A percentile compares a stretch with the other conserved stretches of the same genome.
phyloP scores from a whole-genome alignment of 345 rosid species.

The Lumnitzera littorea region DNA sequence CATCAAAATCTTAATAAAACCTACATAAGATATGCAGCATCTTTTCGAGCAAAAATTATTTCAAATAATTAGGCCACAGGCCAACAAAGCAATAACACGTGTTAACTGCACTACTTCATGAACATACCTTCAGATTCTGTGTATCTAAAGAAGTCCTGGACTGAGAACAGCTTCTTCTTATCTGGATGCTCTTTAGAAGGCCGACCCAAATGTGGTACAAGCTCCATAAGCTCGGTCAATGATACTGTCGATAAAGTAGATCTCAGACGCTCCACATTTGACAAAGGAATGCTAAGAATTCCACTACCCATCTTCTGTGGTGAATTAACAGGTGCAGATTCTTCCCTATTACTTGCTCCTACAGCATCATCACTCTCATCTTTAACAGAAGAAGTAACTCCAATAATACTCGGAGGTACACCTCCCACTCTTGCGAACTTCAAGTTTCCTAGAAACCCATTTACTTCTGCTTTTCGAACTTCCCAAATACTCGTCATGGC shows the following conservation, averaged over 20 bases:
- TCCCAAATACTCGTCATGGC: constrained; percentile 62
- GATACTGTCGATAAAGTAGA: constrained; percentile 78
- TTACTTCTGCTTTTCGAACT: constrained; percentile 62
- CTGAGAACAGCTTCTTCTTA: constrained; percentile 89
- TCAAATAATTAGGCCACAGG: no score
- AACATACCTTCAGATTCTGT: constrained; percentile 91
- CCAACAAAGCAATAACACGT: constrained; percentile 3
- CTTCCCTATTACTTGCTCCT: constrained; percentile 39
- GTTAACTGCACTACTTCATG: constrained; percentile 3
- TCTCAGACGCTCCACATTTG: constrained; percentile 87
- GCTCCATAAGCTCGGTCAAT: constrained; percentile 78
- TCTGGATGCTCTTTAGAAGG: constrained; percentile 83
- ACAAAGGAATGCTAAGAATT: constrained; percentile 70
- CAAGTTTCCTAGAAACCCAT: constrained; percentile 75
- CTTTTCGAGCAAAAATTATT: no score
- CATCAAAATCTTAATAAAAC: no score
- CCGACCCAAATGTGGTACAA: constrained; percentile 69
- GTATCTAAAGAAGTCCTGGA: constrained; percentile 98
- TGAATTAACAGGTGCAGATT: constrained; percentile 34
- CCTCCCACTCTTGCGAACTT: constrained; percentile 93
- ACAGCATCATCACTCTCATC: constrained; percentile 53
- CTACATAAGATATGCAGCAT: no score
- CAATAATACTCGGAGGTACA: constrained; percentile 68
- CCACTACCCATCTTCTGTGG: constrained; percentile 73
- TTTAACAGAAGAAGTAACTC: constrained; percentile 50